These are phyloP conservation scores for Candolleomyces aberdarensis DNA, from an alignment of 768 basidiomycete species.

Conservation along the genomic window DNA sequence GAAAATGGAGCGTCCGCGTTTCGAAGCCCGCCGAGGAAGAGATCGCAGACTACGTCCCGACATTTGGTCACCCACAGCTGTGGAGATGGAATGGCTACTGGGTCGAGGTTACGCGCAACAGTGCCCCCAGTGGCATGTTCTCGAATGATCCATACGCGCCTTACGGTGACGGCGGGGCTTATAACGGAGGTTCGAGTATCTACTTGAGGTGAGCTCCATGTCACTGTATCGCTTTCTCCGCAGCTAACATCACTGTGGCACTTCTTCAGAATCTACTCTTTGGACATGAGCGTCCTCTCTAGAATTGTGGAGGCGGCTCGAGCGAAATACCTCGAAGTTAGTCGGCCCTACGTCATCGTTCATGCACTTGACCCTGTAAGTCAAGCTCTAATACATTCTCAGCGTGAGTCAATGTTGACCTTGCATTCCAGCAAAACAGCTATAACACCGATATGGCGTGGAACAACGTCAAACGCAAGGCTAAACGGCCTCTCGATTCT, in stretches of 20 bases:
- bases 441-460: constrained; percentile 35
- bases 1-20: no score
- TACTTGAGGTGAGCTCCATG: constrained; percentile 30
- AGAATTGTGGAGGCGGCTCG: constrained; percentile 41
- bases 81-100: constrained; percentile 44
- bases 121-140: not conserved
- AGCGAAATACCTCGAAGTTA: constrained; percentile 36
- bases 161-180: constrained; percentile 4
- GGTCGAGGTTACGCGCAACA: constrained; percentile 32
- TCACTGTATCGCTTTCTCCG: no score
- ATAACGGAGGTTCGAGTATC: constrained; percentile 14
- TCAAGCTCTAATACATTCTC: not conserved
- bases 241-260: not conserved
- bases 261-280: constrained; percentile 37
- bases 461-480: constrained; percentile 44
- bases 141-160: not conserved
- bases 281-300: constrained; percentile 38
- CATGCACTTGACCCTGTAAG: constrained; percentile 32
- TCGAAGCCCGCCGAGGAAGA: constrained; percentile 8
- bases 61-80: constrained; percentile 36
- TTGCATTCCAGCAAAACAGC: constrained; percentile 22
- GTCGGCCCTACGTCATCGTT: constrained; percentile 39
- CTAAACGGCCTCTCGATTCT: constrained; percentile 55
- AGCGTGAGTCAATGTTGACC: constrained; percentile 1
- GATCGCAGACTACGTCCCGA: constrained; percentile 42